phyloP scores from a whole-genome alignment of 177 flowering plant species.

The Vitis hybrid region DNA sequence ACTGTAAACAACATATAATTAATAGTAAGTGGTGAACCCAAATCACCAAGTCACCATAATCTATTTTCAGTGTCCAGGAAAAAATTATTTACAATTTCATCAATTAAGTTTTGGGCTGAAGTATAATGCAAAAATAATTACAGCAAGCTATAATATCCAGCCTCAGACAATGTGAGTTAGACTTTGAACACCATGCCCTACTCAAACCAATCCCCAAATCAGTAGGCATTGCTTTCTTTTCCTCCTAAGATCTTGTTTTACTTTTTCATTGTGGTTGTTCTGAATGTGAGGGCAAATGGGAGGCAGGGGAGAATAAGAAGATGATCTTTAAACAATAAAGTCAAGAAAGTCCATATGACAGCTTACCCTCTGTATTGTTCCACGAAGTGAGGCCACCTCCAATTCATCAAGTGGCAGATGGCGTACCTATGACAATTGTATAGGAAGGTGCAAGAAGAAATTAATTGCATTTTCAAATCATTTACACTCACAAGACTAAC shows the following conservation, averaged over 20 bases:
- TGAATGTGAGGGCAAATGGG: not conserved
- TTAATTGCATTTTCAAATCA: not conserved
- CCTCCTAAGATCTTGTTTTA: not conserved
- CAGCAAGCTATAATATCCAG: no score
- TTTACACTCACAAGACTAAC: not conserved
- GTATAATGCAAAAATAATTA: no score
- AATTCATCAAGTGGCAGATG: conserved; percentile 92
- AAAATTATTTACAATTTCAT: no score
- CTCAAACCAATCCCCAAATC: no score
- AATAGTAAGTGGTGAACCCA: no score
- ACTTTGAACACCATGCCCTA: no score
- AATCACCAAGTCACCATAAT: no score
- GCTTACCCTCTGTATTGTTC: conserved; percentile 85
- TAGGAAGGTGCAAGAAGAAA: not conserved
- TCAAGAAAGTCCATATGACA: conserved; percentile 4
- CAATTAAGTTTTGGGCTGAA: no score
- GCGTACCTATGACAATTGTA: conserved; percentile 54
- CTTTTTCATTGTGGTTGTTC: not conserved
- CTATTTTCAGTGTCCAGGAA: no score
- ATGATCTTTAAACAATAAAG: not conserved
- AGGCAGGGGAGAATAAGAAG: not conserved
- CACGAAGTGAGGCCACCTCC: conserved; percentile 97
- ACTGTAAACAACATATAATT: no score
- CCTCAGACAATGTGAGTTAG: no score
- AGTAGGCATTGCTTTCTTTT: not conserved